phyloP scores from a whole-genome alignment of 1,284 basidiomycete genomes.

The Caloboletus inedulis region DNA sequence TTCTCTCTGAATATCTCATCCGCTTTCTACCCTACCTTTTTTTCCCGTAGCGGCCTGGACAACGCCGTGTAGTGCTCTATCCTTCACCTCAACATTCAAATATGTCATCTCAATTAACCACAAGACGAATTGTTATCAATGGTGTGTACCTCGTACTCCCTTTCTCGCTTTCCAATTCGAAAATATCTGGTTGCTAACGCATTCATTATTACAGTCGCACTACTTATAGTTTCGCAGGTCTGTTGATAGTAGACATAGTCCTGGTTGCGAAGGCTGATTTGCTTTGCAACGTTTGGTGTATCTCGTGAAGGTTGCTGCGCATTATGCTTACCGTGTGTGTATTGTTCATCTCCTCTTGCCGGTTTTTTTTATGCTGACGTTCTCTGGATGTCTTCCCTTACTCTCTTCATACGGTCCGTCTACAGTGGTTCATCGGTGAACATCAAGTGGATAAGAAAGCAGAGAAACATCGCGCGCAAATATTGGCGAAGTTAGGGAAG shows the following conservation, averaged over 20 bases:
- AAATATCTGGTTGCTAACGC: constrained; percentile 11
- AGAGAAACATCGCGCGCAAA: constrained; percentile 68
- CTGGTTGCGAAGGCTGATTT: background rate
- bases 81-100: background rate
- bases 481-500: constrained; percentile 72
- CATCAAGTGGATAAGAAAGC: constrained; percentile 58
- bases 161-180: background rate
- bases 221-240: constrained; percentile 64
- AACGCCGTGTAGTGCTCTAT: background rate
- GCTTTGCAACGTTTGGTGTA: background rate
- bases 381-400: background rate
- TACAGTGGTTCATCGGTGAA: constrained; percentile 47
- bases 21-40: background rate
- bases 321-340: constrained; percentile 48
- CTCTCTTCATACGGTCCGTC: background rate
- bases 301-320: constrained; percentile 44
- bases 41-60: background rate
- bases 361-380: background rate
- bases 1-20: background rate
- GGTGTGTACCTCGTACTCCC: constrained; percentile 17
- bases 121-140: constrained; percentile 26
- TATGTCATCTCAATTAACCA: constrained; percentile 27
- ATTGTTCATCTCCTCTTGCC: background rate
- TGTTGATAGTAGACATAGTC: constrained; percentile 23
- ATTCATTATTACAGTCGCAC: constrained; percentile 43